Conservation (phyloP, 805 yeast genomes). For the Wickerhamomyces tratensis region DNA sequence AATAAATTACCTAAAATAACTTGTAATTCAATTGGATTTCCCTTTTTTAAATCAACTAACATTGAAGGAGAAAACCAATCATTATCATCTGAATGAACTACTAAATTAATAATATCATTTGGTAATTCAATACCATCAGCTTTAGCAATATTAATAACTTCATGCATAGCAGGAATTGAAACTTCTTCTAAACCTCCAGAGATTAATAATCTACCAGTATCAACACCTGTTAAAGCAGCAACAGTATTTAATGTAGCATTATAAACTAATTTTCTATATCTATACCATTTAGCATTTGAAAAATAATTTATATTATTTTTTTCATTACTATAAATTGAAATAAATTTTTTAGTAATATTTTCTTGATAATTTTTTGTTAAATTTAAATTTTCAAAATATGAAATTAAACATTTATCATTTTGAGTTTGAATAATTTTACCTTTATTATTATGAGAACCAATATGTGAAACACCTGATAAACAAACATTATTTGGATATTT, state of each 20-base stretch:
- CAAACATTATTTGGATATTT: slow-evolving; percentile 38
- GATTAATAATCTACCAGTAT: slow-evolving; percentile 39
- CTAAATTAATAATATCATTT: slow-evolving; percentile 32
- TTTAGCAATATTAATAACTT: slow-evolving; percentile 52
- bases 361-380: too few relatives aligned
- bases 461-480: slow-evolving; percentile 55
- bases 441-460: slow-evolving; percentile 45
- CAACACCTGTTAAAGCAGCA: slow-evolving; percentile 47
- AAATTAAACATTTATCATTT: slow-evolving; percentile 23
- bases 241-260: slow-evolving; percentile 56
- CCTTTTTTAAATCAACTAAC: slow-evolving; percentile 54
- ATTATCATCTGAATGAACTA: slow-evolving; percentile 44
- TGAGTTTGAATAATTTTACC: slow-evolving; percentile 42
- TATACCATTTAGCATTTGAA: slow-evolving; percentile 33
- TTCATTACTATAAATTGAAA: slow-evolving; percentile 32
- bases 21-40: slow-evolving; percentile 60
- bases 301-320: slow-evolving; percentile 29
- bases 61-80: slow-evolving; percentile 55
- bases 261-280: slow-evolving; percentile 60
- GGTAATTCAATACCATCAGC: slow-evolving; percentile 50
- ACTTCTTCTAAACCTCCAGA: slow-evolving; percentile 27
- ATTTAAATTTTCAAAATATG: too few relatives aligned
- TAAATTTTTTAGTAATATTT: slow-evolving; percentile 13
- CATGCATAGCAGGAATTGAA: slow-evolving; percentile 52
- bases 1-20: slow-evolving; percentile 62